Base-by-base conservation (phyloP, 164 flowering plant species). In the Umbellularia californica region DNA sequence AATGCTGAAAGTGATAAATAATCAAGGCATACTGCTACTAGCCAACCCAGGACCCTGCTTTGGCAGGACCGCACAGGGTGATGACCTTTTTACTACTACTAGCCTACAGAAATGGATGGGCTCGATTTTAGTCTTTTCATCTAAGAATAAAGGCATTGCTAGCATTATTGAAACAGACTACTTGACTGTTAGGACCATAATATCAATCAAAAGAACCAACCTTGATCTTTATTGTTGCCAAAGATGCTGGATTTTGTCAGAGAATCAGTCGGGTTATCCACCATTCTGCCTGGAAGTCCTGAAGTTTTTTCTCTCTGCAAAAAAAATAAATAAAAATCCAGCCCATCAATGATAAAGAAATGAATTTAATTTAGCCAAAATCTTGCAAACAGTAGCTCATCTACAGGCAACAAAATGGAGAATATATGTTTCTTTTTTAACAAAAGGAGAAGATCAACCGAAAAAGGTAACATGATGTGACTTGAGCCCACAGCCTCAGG, bases 241-340 rank as follows among this genome's bases (percentile, higher is more conserved):
- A 20, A 0, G 65, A 58, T 58, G 70, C 74, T 83, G 68, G 73
- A 82, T 68, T 81, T 83, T 25, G 86, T 81, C 76, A 83, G 79
- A 7, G 73, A 23, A 81, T 88, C 86, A 41, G 90, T 88, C 9
- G 87, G 86, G 1, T 82, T 85, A 1, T 69, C 71, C 55, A 47
- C 71, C 30, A 41, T 33, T 30, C 70, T 30, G 0, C 58, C 58
- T 20, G 75, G 47, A 69, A 24, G 35, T 65, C 79, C 83, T 22
- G 81, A 60, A 70, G 81, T 71, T 78, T 84, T 87, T 73, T 58
- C 76, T 65, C 74, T 86, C 94, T 89, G 88, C 81, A 86, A 50
- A 20, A 65, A 65, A 24, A 3, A 2, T 4, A 28, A 70, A 25
- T 25, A 24, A 74, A 68, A 22, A 55, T n/a, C 12, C 15, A 30